Evolutionary conservation across 2,329 filamentous ascomycete species (phyloP), one percentile per base, ranked within the genome.

Genomic region (Coniochaeta prunicola): DNA sequence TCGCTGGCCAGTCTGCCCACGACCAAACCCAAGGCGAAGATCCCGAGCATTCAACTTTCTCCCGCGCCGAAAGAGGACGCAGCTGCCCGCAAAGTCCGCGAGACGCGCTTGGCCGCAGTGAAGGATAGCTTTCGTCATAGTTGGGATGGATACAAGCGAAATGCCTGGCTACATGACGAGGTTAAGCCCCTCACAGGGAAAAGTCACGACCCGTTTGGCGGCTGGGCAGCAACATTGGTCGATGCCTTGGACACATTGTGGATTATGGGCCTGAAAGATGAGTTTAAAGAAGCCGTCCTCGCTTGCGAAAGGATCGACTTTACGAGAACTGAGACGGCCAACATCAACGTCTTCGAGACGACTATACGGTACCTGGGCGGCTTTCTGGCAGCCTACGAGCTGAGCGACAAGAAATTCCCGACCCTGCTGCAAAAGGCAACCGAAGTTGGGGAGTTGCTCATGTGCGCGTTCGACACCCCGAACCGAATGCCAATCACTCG

Each of bases 301-400:
- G 82, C 80, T 1, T 79, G 84, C 10, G 74, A 79, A 21, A 63
- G 66, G 63, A 82, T 89, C 54, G 84, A 88, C 68, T 89, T 88
- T 66, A 79, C 80, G 1, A 77, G 72, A 1, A 81, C 82, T 0
- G 70, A 70, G 8, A 65, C 73, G 55, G 69, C 72, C 8, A 73
- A 79, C 31, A 80, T 89, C 62, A 87, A 87, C 59, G 74, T 88
- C 0, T 89, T 89, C 59, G 87, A 90, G 70, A 88, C 85, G 0
- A 88, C 81, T 9, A 89, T 89, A 59, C 80, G 87, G 42, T 89
- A 89, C 66, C 76, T 89, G 1, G 87, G 86, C 15, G 86, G 86
- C 1, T 78, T 89, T 57, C 65, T 89, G 59, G 81, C 83, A 21
- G 86, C 86, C 1, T 88, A 88, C 67, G 86, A 89, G 67, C 68